phyloP scores from a whole-genome alignment of 2,329 filamentous ascomycete species.

The Bipolaris bicolor region DNA sequence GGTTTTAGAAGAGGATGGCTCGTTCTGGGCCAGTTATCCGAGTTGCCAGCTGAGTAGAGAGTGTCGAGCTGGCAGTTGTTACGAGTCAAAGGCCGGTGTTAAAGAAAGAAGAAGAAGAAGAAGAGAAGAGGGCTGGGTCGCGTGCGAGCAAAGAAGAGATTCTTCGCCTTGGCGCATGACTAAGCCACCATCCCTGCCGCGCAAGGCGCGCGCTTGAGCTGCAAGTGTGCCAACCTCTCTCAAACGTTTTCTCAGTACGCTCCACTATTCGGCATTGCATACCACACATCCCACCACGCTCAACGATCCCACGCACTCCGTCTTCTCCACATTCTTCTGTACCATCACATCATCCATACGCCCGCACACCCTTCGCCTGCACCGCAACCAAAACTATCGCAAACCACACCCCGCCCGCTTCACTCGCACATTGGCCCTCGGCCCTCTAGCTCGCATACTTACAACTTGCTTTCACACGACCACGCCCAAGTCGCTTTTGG shows the following conservation, averaged over 20 bases:
- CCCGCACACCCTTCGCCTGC: slow-evolving; percentile 7
- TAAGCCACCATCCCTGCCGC: slow-evolving; percentile 24
- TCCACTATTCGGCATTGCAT: slow-evolving; percentile 28
- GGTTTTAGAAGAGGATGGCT: slow-evolving; percentile 77
- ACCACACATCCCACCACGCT: slow-evolving; percentile 27
- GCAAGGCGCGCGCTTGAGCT: slow-evolving; percentile 29
- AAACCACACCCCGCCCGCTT: slow-evolving; percentile 12
- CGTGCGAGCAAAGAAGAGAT: slow-evolving; percentile 29
- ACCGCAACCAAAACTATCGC: slow-evolving; percentile 10
- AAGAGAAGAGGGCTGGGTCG: slow-evolving; percentile 9
- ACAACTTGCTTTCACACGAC: slow-evolving; percentile 47
- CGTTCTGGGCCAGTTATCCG: slow-evolving; percentile 74
- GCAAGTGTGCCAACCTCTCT: slow-evolving; percentile 35
- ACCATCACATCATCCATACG: slow-evolving; percentile 11
- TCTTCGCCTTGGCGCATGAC: slow-evolving; percentile 20
- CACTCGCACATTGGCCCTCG: slow-evolving; percentile 26
- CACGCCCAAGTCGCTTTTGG: slow-evolving; percentile 42
- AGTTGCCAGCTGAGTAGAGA: slow-evolving; percentile 69
- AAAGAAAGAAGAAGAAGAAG: slow-evolving; percentile 38
- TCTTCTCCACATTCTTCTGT: slow-evolving; percentile 8
- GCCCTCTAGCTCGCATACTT: slow-evolving; percentile 30
- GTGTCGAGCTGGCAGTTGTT: slow-evolving; percentile 69
- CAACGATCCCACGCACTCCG: slow-evolving; percentile 8
- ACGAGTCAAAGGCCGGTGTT: slow-evolving; percentile 73
- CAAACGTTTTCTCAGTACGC: slow-evolving; percentile 37